Percentiles rank a stretch among this genome's conserved stretches.
Conservation (phyloP, 306 rosid species). For the Cucumis sativus region Cucumber_9930_V3 NC_026655.2:31966001-31966500, state of each 20-base stretch:
- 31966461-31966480: not conserved
- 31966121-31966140: not conserved
- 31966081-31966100: not conserved
- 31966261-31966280: not conserved
- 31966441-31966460: not conserved
- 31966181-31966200: not conserved
- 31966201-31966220: not conserved
- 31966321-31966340: constrained; percentile 17
- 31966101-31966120: not conserved
- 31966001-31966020: not conserved
- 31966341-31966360: not conserved
- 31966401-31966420: not conserved
- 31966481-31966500: too few relatives aligned
- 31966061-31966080: not conserved
- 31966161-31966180: too few relatives aligned
- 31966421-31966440: not conserved
- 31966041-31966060: not conserved
- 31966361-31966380: not conserved
- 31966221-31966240: not conserved
- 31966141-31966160: not conserved
- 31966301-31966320: constrained; percentile 19
- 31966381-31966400: too few relatives aligned
- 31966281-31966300: not conserved
- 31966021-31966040: not conserved
- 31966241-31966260: not conserved